Conservation (phyloP, 305 asterid species). For the Solanum hybrid region DNA sequence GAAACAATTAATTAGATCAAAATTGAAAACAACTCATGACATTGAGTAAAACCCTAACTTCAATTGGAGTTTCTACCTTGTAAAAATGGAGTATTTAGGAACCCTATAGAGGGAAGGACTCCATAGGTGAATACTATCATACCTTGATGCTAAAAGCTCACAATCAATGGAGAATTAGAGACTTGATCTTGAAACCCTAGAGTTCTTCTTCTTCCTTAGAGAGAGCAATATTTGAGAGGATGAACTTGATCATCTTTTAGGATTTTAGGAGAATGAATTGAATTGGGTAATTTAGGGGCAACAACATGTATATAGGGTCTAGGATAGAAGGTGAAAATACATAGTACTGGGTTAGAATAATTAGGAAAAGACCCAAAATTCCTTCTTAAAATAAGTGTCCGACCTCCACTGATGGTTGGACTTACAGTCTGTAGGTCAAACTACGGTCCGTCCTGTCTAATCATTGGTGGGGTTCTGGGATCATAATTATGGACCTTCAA, state of each 20-base stretch:
- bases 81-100: neutral
- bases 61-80: too few species aligned
- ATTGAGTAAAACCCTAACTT: too few species aligned
- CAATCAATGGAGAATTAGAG: neutral
- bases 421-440: neutral
- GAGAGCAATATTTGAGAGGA: neutral
- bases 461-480: neutral
- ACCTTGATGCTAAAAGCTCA: neutral
- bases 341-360: neutral
- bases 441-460: neutral
- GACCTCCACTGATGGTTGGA: neutral
- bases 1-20: too few species aligned
- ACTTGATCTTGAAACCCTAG: neutral
- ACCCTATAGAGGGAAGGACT: neutral
- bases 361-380: neutral
- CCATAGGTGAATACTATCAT: neutral
- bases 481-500: neutral
- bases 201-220: neutral
- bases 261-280: neutral
- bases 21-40: too few species aligned
- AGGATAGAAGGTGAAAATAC: neutral
- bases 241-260: neutral
- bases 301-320: neutral
- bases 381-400: too few species aligned
- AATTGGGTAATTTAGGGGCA: neutral